Base-by-base conservation (phyloP, 495 filamentous ascomycete genomes). In the Bacidia rubella region DNA sequence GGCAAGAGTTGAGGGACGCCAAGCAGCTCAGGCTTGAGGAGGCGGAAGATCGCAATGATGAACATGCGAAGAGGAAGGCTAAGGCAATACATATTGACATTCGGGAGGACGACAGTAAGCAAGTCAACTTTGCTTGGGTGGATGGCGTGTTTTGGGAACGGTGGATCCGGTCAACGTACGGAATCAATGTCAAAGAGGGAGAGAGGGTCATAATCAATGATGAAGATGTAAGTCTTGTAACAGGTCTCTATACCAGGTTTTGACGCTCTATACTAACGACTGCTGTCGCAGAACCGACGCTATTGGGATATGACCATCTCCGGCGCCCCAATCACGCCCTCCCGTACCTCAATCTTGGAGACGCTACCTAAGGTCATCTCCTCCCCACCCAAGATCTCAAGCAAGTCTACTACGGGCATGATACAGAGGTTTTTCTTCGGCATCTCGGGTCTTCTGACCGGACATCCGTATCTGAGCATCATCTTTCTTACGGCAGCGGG, bases 101-200 rank as follows among this genome's bases (percentile, higher is more conserved):
- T 74, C 81, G 89, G 56, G 80, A 85, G 61, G 76, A 86, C 50
- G 81, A 87, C 62, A 83, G 83, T 60, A 95, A 92, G 66, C 82
- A 92, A 60, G 87, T 96, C 22, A 75, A 81, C 2, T 98, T 98
- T 69, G 92, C 93, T n/a, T 97, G 93, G 93, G 87, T 97, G 7
- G 92, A 98, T 65, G 89, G 89, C 46, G 79, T 87, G 21, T 96
- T 97, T 66, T 98, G 92, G 92, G 89, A 96, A 65, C 76, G 90
- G 35, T 98, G 92, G 92, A 80, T 98, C 51, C 74, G 88, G 43
- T 92, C 81, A 17, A 95, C 89, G 0, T 98, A 94, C 63, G 92
- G 93, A 39, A 83, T 97, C 57, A 82, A 90, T 60, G 82, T 88
- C 22, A 76, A 74, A 39, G 82, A 87, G 43, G 87, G 89, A 38